Percentiles rank a stretch among this genome's conserved stretches.
These are phyloP conservation scores for Phyllosticta citriasiana DNA, from an alignment of 2,329 filamentous ascomycete species.

Conservation along the genomic window DNA sequence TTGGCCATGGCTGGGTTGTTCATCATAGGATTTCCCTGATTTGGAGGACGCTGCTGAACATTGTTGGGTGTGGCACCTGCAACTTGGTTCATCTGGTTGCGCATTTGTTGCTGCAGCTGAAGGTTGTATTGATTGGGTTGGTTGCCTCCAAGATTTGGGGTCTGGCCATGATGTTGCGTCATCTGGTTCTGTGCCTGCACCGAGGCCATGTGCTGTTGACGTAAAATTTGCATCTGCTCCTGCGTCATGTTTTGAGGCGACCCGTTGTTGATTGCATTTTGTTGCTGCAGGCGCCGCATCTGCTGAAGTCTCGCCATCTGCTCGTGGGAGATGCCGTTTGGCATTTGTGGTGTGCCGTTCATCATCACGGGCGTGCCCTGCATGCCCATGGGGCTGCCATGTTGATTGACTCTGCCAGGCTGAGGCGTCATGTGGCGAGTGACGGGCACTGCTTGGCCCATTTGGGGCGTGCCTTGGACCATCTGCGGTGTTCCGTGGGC, in stretches of 20 bases:
- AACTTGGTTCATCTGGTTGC: slow-evolving; percentile 1
- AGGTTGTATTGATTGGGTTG: slow-evolving; percentile 1
- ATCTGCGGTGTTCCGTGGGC: slow-evolving; percentile 30
- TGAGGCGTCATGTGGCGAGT: slow-evolving; percentile 30
- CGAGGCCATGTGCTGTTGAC: background rate
- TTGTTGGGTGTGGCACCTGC: slow-evolving; percentile 2
- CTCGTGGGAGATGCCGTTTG: slow-evolving; percentile 1
- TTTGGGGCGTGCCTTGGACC: slow-evolving; percentile 28
- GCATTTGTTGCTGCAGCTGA: slow-evolving; percentile 8
- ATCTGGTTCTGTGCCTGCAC: background rate
- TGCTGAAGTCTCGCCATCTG: background rate
- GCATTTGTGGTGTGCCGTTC: slow-evolving; percentile 21
- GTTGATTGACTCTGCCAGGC: slow-evolving; percentile 25
- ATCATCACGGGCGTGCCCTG: slow-evolving; percentile 29
- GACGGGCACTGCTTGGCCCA: slow-evolving; percentile 26
- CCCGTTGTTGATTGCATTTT: slow-evolving; percentile 1
- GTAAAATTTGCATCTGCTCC: background rate
- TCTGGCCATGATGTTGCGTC: background rate
- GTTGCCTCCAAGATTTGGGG: background rate
- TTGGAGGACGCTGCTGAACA: background rate
- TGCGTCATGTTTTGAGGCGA: slow-evolving; percentile 21
- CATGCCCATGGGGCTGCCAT: slow-evolving; percentile 25
- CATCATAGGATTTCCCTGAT: slow-evolving; percentile 8
- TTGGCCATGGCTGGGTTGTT: background rate
- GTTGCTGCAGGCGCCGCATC: slow-evolving; percentile 6